Evolutionary conservation across 202 grass and related monocot genomes (phyloP), one percentile per base, ranked within the genome.

Genomic region (Carex arenaria): DNA sequence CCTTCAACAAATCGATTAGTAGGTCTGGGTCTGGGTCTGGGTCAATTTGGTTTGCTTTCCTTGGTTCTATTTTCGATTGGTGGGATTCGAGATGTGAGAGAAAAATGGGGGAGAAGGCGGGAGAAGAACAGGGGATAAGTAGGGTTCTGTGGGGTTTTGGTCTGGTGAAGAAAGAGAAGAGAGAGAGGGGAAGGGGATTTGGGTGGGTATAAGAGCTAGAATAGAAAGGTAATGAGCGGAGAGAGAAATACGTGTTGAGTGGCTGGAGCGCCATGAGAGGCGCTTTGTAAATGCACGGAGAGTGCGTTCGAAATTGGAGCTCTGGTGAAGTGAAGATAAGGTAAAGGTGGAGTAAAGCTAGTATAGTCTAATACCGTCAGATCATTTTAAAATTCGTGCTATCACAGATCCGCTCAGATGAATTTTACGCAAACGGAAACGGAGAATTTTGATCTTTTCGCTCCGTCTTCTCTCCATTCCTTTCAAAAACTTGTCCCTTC

Each of bases 191-290:
- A 45, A 34, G 2, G 38, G 51, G 34, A 80, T n/a, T 56, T 54
- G 31, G 6, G 30, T 49, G 56, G 68, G 79, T 17, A 87, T 28
- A 42, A 63, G 79, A 45, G 14, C 11, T 54, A 43, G 78, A 74
- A 51, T 73, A 52, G 65, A 34, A 11, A 1, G 60, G 7, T 23
- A 53, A 54, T 17, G 42, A 51, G 15, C 26, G 63, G 6, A n/a
- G 60, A 66, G 76, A 71, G 9, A 55, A 80, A 57, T 67, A 85
- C 31, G 84, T 7, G 19, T 59, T 31, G 54, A 76, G 43, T 28
- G 52, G 62, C 45, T 82, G 68, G 23, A 87, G 67, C 42, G 85
- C 85, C 85, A 87, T 87, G 54, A 78, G 55, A 80, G 59, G 38
- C 10, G 78, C 7, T 34, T 14, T 55, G 43, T 15, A 49, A 17